Conservation (phyloP, 345 rosid species). For the Arabis alpina region DNA sequence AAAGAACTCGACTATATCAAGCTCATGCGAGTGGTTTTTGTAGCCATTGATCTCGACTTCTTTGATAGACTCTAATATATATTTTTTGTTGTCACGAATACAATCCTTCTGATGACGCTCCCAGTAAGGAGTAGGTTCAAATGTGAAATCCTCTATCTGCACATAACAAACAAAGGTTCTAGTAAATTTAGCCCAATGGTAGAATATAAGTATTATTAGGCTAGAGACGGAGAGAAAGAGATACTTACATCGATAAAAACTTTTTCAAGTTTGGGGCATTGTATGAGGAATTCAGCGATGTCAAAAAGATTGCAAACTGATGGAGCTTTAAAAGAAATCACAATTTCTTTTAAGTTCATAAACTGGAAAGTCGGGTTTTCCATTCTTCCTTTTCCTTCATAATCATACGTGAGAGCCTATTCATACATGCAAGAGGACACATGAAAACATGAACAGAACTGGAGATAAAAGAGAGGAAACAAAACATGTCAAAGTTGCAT, state of each 20-base stretch:
- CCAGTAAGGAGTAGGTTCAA: slow-evolving; percentile 15
- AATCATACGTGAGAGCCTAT: slow-evolving; percentile 11
- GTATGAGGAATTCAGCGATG: slow-evolving; percentile 6
- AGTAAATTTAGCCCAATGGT: not conserved
- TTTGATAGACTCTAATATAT: not conserved
- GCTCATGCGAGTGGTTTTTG: slow-evolving; percentile 15
- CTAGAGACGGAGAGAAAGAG: not conserved
- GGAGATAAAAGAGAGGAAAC: too few species aligned
- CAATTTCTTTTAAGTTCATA: not conserved
- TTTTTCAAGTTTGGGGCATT: slow-evolving; percentile 7
- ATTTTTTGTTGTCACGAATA: too few species aligned
- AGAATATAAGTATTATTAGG: not conserved
- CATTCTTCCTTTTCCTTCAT: not conserved
- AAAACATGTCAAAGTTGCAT: too few species aligned
- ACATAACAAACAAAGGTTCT: not conserved
- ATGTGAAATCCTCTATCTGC: slow-evolving; percentile 30
- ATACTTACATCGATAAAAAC: slow-evolving; percentile 19
- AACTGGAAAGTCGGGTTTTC: not conserved
- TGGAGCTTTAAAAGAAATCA: slow-evolving; percentile 5
- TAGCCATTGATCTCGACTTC: slow-evolving; percentile 22
- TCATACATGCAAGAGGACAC: not conserved
- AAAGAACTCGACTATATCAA: slow-evolving; percentile 12
- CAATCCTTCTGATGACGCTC: not conserved
- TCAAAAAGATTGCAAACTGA: slow-evolving; percentile 18
- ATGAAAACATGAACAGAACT: slow-evolving; percentile 1